Conservation (phyloP, 1,139 yeast genomes). For the Taphrina communis region DNA sequence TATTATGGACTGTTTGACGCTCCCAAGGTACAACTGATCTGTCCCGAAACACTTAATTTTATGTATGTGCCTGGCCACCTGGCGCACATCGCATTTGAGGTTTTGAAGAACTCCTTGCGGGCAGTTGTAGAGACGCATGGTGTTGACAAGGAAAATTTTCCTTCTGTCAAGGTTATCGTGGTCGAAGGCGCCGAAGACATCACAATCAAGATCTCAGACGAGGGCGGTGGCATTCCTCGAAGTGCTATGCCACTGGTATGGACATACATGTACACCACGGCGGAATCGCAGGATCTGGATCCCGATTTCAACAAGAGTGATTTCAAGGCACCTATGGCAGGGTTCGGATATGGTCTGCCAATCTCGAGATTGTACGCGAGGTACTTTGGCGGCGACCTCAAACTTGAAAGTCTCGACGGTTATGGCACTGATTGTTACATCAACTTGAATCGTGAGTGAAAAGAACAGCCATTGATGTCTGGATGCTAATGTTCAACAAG, state of each 20-base stretch:
- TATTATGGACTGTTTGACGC: conserved; percentile 83
- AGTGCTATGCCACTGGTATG: conserved; percentile 83
- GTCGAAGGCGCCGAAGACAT: conserved; percentile 93
- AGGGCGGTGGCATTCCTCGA: conserved; percentile 92
- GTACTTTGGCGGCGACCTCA: conserved; percentile 89
- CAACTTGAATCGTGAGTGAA: conserved; percentile 27
- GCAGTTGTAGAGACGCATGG: conserved; percentile 83
- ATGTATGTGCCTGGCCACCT: conserved; percentile 92
- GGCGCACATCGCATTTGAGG: conserved; percentile 86
- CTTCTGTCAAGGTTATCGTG: conserved; percentile 84
- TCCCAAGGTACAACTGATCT: conserved; percentile 76
- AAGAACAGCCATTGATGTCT: too few species aligned
- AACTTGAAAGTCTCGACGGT: conserved; percentile 88
- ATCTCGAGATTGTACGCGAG: conserved; percentile 84
- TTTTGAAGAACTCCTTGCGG: conserved; percentile 77
- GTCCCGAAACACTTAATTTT: conserved; percentile 71
- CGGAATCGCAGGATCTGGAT: conserved; percentile 62
- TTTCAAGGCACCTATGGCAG: conserved; percentile 91
- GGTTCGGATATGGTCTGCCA: conserved; percentile 90
- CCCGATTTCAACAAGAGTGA: conserved; percentile 61
- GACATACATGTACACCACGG: conserved; percentile 91
- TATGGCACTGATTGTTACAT: conserved; percentile 59
- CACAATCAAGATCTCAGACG: conserved; percentile 90
- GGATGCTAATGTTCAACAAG: neutral
- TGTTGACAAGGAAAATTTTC: conserved; percentile 61